These are phyloP conservation scores for Quercus mongolica DNA, from an alignment of 306 rosid genomes.

Conservation along the genomic window DNA sequence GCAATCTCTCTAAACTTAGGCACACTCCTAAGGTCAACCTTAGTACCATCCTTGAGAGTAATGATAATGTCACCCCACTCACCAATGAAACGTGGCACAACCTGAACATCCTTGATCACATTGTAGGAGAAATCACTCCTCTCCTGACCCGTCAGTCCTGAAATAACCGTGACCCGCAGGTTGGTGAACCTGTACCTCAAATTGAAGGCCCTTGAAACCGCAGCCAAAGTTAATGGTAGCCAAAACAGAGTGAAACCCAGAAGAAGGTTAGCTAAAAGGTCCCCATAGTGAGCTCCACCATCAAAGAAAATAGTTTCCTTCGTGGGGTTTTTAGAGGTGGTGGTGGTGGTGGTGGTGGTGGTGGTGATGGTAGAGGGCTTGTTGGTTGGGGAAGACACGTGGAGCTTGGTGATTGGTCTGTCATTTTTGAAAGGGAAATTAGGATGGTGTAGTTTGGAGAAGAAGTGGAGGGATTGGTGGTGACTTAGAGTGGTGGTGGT, in stretches of 20 bases:
- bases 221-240: constrained; percentile 83
- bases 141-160: constrained; percentile 84
- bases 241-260: constrained; percentile 87
- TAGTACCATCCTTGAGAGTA: constrained; percentile 82
- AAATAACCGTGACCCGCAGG: constrained; percentile 76
- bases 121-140: constrained; percentile 77
- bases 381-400: constrained; percentile 77
- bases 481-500: constrained; percentile 23
- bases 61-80: constrained; percentile 94
- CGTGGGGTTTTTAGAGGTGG: constrained; percentile 28
- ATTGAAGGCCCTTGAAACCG: constrained; percentile 65
- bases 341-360: constrained; percentile 15
- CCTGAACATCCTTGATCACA: constrained; percentile 85
- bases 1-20: constrained; percentile 88
- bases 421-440: constrained; percentile 11
- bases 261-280: constrained; percentile 60
- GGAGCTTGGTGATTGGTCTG: constrained; percentile 46
- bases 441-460: constrained; percentile 17
- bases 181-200: constrained; percentile 90
- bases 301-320: constrained; percentile 78
- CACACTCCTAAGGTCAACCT: constrained; percentile 80
- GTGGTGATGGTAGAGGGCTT: constrained; percentile 33
- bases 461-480: constrained; percentile 26
- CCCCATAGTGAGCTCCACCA: constrained; percentile 96
- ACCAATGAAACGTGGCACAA: constrained; percentile 85